phyloP scores from a whole-genome alignment of 208 protist species.

The Entamoeba invadens region DNA sequence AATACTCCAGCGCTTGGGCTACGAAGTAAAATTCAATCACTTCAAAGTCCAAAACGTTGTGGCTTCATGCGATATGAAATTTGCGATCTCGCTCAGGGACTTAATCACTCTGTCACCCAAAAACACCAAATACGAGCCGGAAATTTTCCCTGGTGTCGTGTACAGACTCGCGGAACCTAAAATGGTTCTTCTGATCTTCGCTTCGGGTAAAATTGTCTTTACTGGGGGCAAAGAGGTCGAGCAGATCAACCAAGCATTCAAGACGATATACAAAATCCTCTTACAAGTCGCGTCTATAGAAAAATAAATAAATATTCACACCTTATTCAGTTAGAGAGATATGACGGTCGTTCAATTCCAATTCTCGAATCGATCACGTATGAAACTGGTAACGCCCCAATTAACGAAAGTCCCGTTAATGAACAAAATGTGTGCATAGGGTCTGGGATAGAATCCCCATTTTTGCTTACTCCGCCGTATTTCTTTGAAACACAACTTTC shows the following conservation, averaged over 20 bases:
- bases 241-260: neutral
- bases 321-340: too few species aligned
- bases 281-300: neutral
- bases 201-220: slow-evolving; percentile 14
- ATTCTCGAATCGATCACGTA: neutral
- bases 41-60: neutral
- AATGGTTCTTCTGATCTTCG: slow-evolving; percentile 8
- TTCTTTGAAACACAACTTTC: neutral
- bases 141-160: slow-evolving; percentile 19
- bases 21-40: neutral
- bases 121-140: slow-evolving; percentile 19
- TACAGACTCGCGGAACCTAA: slow-evolving; percentile 15
- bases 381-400: neutral
- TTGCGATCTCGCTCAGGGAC: neutral
- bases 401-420: neutral
- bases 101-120: neutral
- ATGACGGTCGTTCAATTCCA: neutral
- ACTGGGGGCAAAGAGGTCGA: slow-evolving; percentile 9
- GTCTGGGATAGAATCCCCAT: neutral
- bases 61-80: neutral
- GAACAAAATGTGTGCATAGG: neutral
- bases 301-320: neutral
- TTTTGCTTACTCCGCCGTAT: neutral
- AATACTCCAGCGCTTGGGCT: neutral
- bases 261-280: neutral